A percentile compares a stretch with the other conserved stretches of the same genome.
These are phyloP conservation scores for Angomonas ambiguus DNA, from an alignment of 208 protist species.

Conservation along the genomic window DNA sequence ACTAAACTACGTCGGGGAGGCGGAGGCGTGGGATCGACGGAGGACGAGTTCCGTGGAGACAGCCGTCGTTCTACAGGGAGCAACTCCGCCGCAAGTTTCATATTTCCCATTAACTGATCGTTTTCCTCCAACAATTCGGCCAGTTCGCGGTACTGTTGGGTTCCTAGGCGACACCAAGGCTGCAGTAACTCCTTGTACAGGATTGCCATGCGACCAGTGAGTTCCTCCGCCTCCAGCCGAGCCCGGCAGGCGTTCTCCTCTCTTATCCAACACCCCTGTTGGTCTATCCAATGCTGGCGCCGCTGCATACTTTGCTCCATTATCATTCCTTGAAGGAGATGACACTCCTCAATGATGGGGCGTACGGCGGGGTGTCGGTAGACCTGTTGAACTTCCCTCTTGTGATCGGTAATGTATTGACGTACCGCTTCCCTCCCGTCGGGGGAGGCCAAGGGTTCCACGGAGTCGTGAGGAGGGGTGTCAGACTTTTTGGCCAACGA, in stretches of 20 bases:
- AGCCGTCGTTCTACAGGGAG: slow-evolving; percentile 3
- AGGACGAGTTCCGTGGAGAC: not conserved
- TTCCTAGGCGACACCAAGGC: not conserved
- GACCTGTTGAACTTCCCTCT: not conserved
- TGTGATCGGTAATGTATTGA: not conserved
- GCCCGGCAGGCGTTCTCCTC: not conserved
- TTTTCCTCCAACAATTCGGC: not conserved
- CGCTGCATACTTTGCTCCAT: not conserved
- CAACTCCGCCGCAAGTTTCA: slow-evolving; percentile 1
- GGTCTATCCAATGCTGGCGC: not conserved
- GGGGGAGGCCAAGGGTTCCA: no score
- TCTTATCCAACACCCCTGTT: not conserved
- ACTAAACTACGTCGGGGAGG: not conserved
- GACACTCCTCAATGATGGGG: not conserved
- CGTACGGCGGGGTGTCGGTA: not conserved
- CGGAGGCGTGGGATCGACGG: not conserved
- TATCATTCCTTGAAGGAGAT: not conserved
- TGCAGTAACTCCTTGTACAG: not conserved
- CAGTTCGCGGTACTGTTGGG: not conserved
- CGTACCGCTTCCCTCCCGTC: not conserved
- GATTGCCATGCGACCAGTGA: not conserved
- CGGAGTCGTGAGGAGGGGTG: no score
- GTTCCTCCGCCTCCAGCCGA: not conserved
- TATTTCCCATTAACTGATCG: not conserved
- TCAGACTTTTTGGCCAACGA: no score